These are phyloP conservation scores for Pseudogymnoascus sp. DNA, from an alignment of 2,329 filamentous ascomycete genomes.

Conservation along the genomic window DNA sequence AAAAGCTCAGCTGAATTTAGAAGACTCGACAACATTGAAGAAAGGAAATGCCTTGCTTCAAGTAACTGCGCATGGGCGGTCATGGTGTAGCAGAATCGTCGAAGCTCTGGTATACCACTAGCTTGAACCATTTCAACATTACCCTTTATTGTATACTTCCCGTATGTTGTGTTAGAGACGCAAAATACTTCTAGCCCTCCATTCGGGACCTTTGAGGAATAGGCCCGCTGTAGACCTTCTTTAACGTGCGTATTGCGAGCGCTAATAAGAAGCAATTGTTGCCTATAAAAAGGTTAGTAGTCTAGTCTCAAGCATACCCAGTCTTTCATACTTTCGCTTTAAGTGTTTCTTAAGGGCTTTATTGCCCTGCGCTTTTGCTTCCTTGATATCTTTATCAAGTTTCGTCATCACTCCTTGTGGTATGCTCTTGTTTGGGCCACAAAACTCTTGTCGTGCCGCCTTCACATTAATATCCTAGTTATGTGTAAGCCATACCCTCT, in stretches of 20 bases:
- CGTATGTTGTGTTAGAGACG: slow-evolving; percentile 31
- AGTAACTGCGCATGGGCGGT: slow-evolving; percentile 29
- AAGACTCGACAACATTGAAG: slow-evolving; percentile 23
- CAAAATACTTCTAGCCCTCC: slow-evolving; percentile 30
- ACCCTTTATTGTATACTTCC: slow-evolving; percentile 28
- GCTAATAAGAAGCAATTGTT: slow-evolving; percentile 25
- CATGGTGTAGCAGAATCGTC: slow-evolving; percentile 29
- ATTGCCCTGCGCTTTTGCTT: slow-evolving; percentile 20
- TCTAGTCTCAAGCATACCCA: slow-evolving; percentile 9
- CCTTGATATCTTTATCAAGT: slow-evolving; percentile 27
- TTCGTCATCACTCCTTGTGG: slow-evolving; percentile 15
- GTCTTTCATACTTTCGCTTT: slow-evolving; percentile 14
- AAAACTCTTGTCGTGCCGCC: slow-evolving; percentile 25
- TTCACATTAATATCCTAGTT: slow-evolving; percentile 28
- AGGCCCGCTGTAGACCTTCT: slow-evolving; percentile 24
- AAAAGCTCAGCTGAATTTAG: slow-evolving; percentile 28
- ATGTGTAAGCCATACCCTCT: neutral
- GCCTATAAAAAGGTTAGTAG: slow-evolving; percentile 18
- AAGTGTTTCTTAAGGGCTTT: slow-evolving; percentile 21
- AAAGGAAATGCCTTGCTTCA: slow-evolving; percentile 27
- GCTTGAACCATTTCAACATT: slow-evolving; percentile 24
- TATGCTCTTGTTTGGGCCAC: slow-evolving; percentile 23
- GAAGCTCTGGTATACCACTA: slow-evolving; percentile 30
- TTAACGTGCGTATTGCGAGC: slow-evolving; percentile 30
- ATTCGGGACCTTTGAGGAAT: slow-evolving; percentile 23